Evolutionary conservation across 495 filamentous ascomycete genomes (phyloP), one percentile per base, ranked within the genome.

Genomic region (Lentithecium fluviatile): DNA sequence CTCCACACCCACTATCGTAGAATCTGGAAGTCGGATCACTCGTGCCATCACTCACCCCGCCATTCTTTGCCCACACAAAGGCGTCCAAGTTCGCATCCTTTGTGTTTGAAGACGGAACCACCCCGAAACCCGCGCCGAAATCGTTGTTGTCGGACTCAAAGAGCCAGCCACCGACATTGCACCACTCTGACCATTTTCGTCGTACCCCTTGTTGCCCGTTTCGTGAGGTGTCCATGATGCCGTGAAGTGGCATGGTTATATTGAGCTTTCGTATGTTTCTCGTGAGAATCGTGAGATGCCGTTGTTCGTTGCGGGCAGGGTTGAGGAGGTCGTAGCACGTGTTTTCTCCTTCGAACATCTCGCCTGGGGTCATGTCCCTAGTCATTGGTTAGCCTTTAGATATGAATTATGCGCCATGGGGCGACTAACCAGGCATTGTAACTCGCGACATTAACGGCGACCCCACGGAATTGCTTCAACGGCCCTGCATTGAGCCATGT

Each of bases 361-460:
- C 59, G n/a, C 52, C 52, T 13, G 59, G 59, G 12, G 26, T 29
- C 3, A 42, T 4, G 36, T 62, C 45, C n/a, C n/a, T n/a, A n/a
- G n/a, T n/a, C n/a, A n/a, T n/a, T n/a, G n/a, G n/a, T n/a, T n/a
- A n/a, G n/a, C n/a, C n/a, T n/a, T n/a, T n/a, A n/a, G n/a, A n/a
- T n/a, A n/a, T n/a, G n/a, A n/a, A n/a, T n/a, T n/a, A n/a, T n/a
- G n/a, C n/a, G n/a, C n/a, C n/a, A n/a, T n/a, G n/a, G n/a, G n/a
- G n/a, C n/a, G n/a, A n/a, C n/a, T n/a, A n/a, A n/a, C 58, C 59
- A 62, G 2, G 42, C 1, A 36, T 62, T 56, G 32, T 57, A 62
- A 10, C 26, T 32, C 11, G 13, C 25, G 15, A 62, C 52, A 45
- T 62, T 62, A 2, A 32, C 26, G 12, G 59, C 52, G 4, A 62